Percentiles rank a stretch among this genome's conserved stretches.
Conservation (phyloP, 73 alveolate species). For the Paramecium sexaurelia region DNA sequence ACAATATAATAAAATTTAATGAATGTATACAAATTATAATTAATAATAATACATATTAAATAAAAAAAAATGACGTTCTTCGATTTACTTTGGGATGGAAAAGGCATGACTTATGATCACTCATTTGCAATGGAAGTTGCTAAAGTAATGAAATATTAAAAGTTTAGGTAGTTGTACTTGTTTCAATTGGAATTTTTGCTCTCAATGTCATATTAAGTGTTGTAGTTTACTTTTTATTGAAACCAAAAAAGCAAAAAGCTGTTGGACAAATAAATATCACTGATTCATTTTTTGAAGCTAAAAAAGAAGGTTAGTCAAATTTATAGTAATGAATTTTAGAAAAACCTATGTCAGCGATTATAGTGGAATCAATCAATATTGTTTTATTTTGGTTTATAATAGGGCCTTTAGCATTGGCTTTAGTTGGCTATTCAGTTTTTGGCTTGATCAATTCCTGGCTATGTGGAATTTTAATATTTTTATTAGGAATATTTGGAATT, state of each 20-base stretch:
- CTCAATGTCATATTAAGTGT: background rate
- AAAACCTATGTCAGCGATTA: background rate
- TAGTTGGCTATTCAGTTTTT: background rate
- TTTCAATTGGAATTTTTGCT: background rate
- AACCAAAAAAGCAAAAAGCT: background rate
- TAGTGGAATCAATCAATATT: background rate
- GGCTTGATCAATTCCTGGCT: background rate
- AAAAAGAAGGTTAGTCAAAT: background rate
- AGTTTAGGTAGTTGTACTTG: background rate
- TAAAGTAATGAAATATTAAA: background rate
- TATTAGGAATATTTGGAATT: background rate
- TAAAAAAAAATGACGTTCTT: constrained; percentile 22
- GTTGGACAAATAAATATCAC: background rate
- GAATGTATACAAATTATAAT: background rate
- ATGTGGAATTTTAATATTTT: background rate
- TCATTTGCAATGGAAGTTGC: constrained; percentile 24
- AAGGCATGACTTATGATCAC: background rate
- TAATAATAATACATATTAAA: background rate
- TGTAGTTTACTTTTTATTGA: background rate
- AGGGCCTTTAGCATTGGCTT: background rate
- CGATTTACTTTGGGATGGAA: constrained; percentile 35
- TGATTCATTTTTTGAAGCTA: background rate
- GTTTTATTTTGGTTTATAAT: background rate
- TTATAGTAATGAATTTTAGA: background rate
- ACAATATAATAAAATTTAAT: background rate